Evolutionary conservation across 768 basidiomycete species (phyloP), one percentile per base, ranked within the genome.

Genomic region (Pisolithus microcarpus): DNA sequence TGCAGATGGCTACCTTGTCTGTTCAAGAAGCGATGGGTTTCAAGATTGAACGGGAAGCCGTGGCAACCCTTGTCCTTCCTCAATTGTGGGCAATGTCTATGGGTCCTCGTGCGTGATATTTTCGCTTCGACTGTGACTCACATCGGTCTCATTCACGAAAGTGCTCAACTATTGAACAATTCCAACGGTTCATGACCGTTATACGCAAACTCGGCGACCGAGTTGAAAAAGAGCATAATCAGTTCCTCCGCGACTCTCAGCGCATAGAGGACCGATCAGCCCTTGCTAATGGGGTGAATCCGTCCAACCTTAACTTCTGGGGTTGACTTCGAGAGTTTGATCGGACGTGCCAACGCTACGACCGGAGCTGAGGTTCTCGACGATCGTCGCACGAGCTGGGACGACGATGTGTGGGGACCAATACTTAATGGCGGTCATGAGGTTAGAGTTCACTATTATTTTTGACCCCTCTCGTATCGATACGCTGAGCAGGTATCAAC

Each of bases 51-150:
- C 80, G 92, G 44, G 91, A 94, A 67, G 91, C 93, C 9, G 88
- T 92, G 10, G 91, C 91, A 2, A 89, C 86, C 0, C 74, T 91
- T 39, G 88, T 95, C 28, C 72, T 95, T 11, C 91, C 91, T 8
- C 91, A 95, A 73, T 70, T 94, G 24, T 99, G 96, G 96, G 75
- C 86, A 3, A 97, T 99, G 93, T 93, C 89, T 3, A 95, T 98
- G 73, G 94, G 92, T 23, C 94, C 94, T 49, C 65, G 91, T 91
- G 62, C 60, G 87, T 77, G 28, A 45, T 19, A 8, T 13, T 24
- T 7, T 7, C 28, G 13, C 38, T 26, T 19, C 34, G 9, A 50
- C 24, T 42, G 19, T 51, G 34, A 4, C 36, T 53, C 13, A 48
- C 18, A 4, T 43, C 45, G 49, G 38, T 54, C 51, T 55, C 43